phyloP scores from a whole-genome alignment of 768 basidiomycete genomes.

The Lactarius sanguifluus region DNA sequence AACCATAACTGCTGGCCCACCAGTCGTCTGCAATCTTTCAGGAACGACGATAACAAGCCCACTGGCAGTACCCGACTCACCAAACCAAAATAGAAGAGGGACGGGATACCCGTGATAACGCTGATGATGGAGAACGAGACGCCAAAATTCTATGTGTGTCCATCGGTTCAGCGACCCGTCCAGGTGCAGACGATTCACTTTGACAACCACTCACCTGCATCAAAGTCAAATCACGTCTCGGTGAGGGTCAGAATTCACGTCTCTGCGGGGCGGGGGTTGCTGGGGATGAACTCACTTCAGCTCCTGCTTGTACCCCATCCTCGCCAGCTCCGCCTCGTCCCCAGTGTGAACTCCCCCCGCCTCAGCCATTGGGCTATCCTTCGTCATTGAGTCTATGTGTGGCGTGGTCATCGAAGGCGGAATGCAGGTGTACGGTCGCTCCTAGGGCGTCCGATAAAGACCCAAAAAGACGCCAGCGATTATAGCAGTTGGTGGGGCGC shows the following conservation, averaged over 20 bases:
- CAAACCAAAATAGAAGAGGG: conserved; percentile 66
- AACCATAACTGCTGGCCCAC: conserved; percentile 75
- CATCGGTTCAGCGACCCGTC: conserved; percentile 5
- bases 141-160: conserved; percentile 56
- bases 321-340: conserved; percentile 63
- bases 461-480: neutral
- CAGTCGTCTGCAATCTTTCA: conserved; percentile 53
- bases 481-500: neutral
- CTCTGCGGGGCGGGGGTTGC: neutral
- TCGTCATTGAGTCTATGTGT: neutral
- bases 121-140: conserved; percentile 78
- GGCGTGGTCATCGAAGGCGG: neutral
- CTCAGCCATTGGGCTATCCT: neutral
- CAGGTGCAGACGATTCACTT: neutral
- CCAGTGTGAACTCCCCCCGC: conserved; percentile 27
- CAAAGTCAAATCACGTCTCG: conserved; percentile 60
- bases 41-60: neutral
- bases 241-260: neutral
- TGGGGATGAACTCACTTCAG: conserved; percentile 46
- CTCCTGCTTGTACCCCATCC: conserved; percentile 75
- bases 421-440: neutral
- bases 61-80: conserved; percentile 44
- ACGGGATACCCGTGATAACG: conserved; percentile 69
- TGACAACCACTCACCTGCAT: conserved; percentile 48
- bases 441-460: neutral